Base-by-base conservation (phyloP, 352 stramenopile species). In the Pythium angustatum region DNA sequence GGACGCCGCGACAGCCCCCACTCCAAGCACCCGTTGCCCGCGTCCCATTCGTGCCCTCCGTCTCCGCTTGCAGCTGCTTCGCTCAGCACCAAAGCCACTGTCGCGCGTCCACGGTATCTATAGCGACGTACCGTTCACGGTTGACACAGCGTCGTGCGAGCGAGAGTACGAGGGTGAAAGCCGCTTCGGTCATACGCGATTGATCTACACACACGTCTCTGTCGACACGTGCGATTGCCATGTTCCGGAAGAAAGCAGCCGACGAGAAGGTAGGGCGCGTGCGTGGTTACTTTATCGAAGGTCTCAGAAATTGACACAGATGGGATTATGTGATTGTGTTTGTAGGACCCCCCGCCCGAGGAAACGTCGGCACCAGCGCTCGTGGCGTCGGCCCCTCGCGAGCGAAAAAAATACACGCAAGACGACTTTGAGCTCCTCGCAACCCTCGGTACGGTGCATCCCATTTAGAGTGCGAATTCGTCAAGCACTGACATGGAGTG, bases 341-440 rank as follows among this genome's bases (percentile, higher is more conserved):
- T 48, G 8, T 22, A 84, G 72, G 75, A 87, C 36, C 69, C 59
- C 17, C 50, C 67, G 0, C 78, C 78, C 1, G 71, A 78, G 41
- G 79, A 91, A 26, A 76, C 88, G 44, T 90, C 81, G 2, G 78
- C 78, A 0, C 76, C 81, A 2, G 58, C 63, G 24, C 77, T 76
- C 5, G 81, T 88, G 24, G 66, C 68, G 0, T n/a, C n/a, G n/a
- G 34, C 40, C 2, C 58, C 64, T 19, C 59, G 58, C n/a, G 68
- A 79, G 55, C 77, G 78, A 17, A 69, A 64, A 27, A 62, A 66
- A 27, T 91, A 84, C 66, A 66, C 61, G 15, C 51, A 91, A 33
- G 78, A 85, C 3, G 81, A 93, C 58, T 96, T 96, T 75, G 78
- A 91, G 30, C 41, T 94, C 38, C 62, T 91, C 24, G 81, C 84